Evolutionary conservation across 495 filamentous ascomycete species (phyloP).

Genomic region (Xylaria curta): DNA sequence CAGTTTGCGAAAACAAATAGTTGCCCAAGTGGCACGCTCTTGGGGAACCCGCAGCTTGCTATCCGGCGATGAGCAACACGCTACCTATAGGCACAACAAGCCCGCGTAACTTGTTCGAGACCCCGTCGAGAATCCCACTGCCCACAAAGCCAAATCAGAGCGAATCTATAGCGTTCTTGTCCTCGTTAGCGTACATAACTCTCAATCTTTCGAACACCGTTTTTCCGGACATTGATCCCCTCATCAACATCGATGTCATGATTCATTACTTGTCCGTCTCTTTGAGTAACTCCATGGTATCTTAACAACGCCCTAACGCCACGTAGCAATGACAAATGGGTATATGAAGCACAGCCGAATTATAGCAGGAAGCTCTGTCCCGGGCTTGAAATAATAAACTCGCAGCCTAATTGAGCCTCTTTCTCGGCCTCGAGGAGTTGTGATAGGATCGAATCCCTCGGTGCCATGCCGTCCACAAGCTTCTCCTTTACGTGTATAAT

Average conservation of each 20-base stretch:
- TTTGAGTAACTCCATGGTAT: conserved; percentile 20
- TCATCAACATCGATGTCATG: background rate
- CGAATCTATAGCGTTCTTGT: background rate
- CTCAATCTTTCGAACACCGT: background rate
- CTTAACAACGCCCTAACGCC: conserved; percentile 26
- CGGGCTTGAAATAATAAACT: conserved; percentile 71
- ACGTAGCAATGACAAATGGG: conserved; percentile 1
- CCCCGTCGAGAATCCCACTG: background rate
- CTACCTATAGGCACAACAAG: background rate
- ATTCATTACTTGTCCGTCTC: background rate
- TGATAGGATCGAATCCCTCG: conserved; percentile 68
- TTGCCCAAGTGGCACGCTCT: background rate
- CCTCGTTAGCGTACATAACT: background rate
- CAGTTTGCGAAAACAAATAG: background rate
- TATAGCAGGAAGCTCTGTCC: conserved; percentile 51
- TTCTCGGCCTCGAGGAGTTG: conserved; percentile 69
- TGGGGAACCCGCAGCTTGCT: background rate
- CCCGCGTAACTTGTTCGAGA: background rate
- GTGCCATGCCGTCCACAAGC: conserved; percentile 65
- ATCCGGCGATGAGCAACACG: background rate
- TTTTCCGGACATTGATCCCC: background rate
- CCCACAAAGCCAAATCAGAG: background rate
- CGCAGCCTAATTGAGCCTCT: conserved; percentile 71
- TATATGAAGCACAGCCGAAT: conserved; percentile 8
- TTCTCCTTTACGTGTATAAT: conserved; percentile 85